Evolutionary conservation across 73 alveolate species (phyloP).

Genomic region (Paramecium caudatum): DNA sequence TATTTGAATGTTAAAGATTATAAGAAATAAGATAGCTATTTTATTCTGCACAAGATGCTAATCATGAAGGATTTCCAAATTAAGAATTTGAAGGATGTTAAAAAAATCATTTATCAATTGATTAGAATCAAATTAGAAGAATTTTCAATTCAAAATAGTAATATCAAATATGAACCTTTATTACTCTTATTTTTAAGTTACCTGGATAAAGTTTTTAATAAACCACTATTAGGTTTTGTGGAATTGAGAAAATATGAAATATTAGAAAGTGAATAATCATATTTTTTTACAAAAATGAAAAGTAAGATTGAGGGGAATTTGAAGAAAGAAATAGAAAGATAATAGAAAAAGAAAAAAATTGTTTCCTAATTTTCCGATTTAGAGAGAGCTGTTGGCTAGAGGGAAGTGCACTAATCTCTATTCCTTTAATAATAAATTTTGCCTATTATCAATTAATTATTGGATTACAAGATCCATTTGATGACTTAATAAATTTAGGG

Average conservation of each 20-base stretch:
- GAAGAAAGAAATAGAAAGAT: background rate
- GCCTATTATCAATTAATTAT: background rate
- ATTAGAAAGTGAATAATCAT: background rate
- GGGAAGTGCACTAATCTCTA: background rate
- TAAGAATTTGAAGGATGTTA: too few relatives aligned
- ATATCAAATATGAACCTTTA: too few relatives aligned
- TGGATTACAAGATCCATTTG: conserved; percentile 45
- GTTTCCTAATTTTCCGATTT: background rate
- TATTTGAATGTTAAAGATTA: too few relatives aligned
- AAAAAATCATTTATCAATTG: too few relatives aligned
- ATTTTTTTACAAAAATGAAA: conserved; percentile 4
- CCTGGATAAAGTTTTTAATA: too few relatives aligned
- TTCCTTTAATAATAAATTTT: background rate
- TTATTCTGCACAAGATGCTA: too few relatives aligned
- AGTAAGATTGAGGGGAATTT: background rate
- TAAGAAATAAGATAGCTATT: too few relatives aligned
- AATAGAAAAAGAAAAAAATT: conserved; percentile 32
- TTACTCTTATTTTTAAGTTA: too few relatives aligned
- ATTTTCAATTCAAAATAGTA: too few relatives aligned
- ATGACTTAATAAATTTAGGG: conserved; percentile 44
- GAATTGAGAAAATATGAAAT: conserved; percentile 37
- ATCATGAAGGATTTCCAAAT: too few relatives aligned
- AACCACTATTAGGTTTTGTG: conserved; percentile 51
- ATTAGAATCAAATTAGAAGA: too few relatives aligned
- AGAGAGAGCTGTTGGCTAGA: background rate